Conservation (phyloP, 352 stramenopile species). For the Pythium brachiatum region DNA sequence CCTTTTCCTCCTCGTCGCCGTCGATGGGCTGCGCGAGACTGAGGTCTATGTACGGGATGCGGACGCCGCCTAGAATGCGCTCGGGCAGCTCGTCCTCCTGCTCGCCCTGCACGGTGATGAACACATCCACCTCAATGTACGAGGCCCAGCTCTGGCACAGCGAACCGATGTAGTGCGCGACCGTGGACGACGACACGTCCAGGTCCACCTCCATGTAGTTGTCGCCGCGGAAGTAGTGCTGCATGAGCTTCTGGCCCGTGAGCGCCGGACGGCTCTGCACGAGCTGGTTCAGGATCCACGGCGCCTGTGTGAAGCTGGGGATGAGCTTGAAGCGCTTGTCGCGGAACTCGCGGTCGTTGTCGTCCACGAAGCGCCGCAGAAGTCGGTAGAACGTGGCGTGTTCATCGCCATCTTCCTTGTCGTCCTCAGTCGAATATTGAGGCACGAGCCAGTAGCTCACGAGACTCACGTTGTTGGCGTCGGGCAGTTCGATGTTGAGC, state of each 20-base stretch:
- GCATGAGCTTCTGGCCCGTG: constrained; percentile 83
- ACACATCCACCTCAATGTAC: constrained; percentile 78
- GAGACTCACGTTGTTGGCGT: constrained; percentile 61
- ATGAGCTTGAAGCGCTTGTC: constrained; percentile 89
- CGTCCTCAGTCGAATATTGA: constrained; percentile 7
- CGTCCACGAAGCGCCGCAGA: constrained; percentile 51
- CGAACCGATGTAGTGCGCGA: constrained; percentile 74
- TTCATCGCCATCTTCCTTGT: constrained; percentile 3
- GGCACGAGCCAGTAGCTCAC: constrained; percentile 78
- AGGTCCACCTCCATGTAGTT: constrained; percentile 89
- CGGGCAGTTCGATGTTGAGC: constrained; percentile 84
- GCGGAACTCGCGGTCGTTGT: constrained; percentile 46
- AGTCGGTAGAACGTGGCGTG: constrained; percentile 54
- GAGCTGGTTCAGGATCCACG: constrained; percentile 78
- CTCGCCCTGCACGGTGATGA: constrained; percentile 77
- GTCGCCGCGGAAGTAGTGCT: constrained; percentile 72
- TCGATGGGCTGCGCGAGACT: constrained; percentile 41
- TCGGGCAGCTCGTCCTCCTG: constrained; percentile 70
- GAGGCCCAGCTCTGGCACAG: constrained; percentile 76
- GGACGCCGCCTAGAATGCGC: constrained; percentile 54
- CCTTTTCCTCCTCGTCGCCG: not conserved
- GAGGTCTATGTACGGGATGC: constrained; percentile 63
- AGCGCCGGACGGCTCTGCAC: constrained; percentile 84
- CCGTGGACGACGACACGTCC: constrained; percentile 75
- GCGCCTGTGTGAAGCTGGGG: constrained; percentile 77